Evolutionary conservation across 2,329 filamentous ascomycete species (phyloP).

Genomic region (Hypoxylon sp.): DNA sequence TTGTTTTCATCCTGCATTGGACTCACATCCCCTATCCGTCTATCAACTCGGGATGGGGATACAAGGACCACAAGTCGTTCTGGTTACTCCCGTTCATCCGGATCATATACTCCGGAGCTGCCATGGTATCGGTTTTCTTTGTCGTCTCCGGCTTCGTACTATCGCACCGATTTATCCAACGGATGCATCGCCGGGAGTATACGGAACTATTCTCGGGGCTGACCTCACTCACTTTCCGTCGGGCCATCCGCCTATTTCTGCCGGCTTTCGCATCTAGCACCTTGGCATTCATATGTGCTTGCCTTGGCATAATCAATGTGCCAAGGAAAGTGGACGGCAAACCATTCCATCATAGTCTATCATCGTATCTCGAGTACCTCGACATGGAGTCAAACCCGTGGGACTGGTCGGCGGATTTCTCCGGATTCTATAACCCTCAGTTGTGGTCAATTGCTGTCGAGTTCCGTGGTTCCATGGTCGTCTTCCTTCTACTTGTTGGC

Average conservation of each 20-base stretch:
- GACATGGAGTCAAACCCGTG: slow-evolving; percentile 53
- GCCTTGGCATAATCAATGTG: slow-evolving; percentile 47
- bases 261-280: slow-evolving; percentile 58
- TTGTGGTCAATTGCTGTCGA: slow-evolving; percentile 57
- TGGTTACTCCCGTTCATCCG: slow-evolving; percentile 59
- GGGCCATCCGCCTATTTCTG: slow-evolving; percentile 59
- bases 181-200: slow-evolving; percentile 54
- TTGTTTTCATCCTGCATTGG: slow-evolving; percentile 60
- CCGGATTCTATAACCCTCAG: slow-evolving; percentile 55
- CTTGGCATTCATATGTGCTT: slow-evolving; percentile 54
- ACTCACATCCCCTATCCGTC: slow-evolving; percentile 51
- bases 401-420: slow-evolving; percentile 50
- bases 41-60: slow-evolving; percentile 55
- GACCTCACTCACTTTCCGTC: slow-evolving; percentile 60
- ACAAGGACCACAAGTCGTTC: slow-evolving; percentile 51
- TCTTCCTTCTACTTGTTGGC: slow-evolving; percentile 53
- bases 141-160: slow-evolving; percentile 61
- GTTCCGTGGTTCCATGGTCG: slow-evolving; percentile 55
- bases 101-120: slow-evolving; percentile 57
- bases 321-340: slow-evolving; percentile 49
- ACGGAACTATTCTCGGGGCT: slow-evolving; percentile 50
- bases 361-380: slow-evolving; percentile 51
- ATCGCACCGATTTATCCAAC: slow-evolving; percentile 57
- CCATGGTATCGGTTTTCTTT: slow-evolving; percentile 61
- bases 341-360: slow-evolving; percentile 49